These are phyloP conservation scores for Euphorbia corollata DNA, from an alignment of 441 rosid genomes.

Conservation along the genomic window DNA sequence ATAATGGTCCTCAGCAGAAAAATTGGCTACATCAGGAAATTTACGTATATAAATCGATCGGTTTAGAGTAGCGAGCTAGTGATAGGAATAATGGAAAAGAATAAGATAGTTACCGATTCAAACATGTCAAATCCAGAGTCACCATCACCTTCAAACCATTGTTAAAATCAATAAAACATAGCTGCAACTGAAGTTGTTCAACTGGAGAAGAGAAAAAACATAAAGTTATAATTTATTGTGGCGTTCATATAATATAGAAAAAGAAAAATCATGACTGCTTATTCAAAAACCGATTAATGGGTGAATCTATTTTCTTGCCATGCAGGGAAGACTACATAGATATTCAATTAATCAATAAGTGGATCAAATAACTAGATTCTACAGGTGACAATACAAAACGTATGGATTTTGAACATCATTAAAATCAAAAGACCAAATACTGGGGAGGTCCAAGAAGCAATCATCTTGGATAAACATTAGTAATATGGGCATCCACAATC, in stretches of 20 bases:
- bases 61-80: slow-evolving; percentile 1
- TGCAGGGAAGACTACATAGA: neutral
- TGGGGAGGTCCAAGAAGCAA: neutral
- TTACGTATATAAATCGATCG: neutral
- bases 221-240: slow-evolving; percentile 8
- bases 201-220: slow-evolving; percentile 31
- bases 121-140: slow-evolving; percentile 56
- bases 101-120: slow-evolving; percentile 49
- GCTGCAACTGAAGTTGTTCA: slow-evolving; percentile 64
- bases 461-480: neutral
- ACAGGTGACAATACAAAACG: neutral
- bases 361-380: neutral
- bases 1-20: neutral
- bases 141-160: slow-evolving; percentile 45
- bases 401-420: neutral
- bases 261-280: neutral
- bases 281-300: neutral
- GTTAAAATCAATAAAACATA: slow-evolving; percentile 45
- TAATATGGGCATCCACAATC: neutral
- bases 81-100: slow-evolving; percentile 2
- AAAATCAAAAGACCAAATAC: neutral
- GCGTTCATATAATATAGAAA: neutral
- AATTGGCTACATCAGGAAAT: neutral
- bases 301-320: neutral
- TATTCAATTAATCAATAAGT: neutral